Evolutionary conservation across 164 flowering plant species (phyloP), one percentile per base, ranked within the genome.

Genomic region (Vitis riparia): DNA sequence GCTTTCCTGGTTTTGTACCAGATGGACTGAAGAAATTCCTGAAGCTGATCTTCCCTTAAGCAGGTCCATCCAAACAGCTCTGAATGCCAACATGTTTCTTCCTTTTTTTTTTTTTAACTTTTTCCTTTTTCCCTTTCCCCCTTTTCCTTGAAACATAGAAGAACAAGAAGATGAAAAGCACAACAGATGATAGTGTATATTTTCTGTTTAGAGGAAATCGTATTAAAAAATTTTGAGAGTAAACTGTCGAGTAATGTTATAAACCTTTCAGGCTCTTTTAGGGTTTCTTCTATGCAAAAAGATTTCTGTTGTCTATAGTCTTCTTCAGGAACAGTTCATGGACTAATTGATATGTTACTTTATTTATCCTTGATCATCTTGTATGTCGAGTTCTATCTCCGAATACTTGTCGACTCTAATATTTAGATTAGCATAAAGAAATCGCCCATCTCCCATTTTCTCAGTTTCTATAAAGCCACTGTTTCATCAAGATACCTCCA

Each of bases 151-250:
- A 29, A 55, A 32, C 32, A 66, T 32, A 57, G 52, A 65, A 60
- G 32, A 71, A 59, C 56, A 68, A 13, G 55, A 62, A 51, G 61
- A 67, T 61, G 64, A 53, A 65, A 76, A 55, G 63, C 71, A 55
- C 62, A 62, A 69, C 57, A 12, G 58, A 64, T 51, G 62, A 58
- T 66, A 73, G 71, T 76, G 79, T 73, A 76, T 73, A 81, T 73
- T 68, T 49, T 59, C 63, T 59, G 50, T 62, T 74, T 73, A 67
- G 57, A 70, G 58, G 47, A 11, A 11, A 10, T 11, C 62, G 58
- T 19, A 51, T 75, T 65, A 30, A 68, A 59, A 65, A 69, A 60
- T 65, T 75, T 69, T 69, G 72, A 51, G 52, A 67, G 52, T 15
- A 19, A 59, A 49, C 52, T 23, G 37, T 32, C 64, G 27, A 23